phyloP scores from a whole-genome alignment of 2,329 filamentous ascomycete species.

The Diaporthe sp. region DNA sequence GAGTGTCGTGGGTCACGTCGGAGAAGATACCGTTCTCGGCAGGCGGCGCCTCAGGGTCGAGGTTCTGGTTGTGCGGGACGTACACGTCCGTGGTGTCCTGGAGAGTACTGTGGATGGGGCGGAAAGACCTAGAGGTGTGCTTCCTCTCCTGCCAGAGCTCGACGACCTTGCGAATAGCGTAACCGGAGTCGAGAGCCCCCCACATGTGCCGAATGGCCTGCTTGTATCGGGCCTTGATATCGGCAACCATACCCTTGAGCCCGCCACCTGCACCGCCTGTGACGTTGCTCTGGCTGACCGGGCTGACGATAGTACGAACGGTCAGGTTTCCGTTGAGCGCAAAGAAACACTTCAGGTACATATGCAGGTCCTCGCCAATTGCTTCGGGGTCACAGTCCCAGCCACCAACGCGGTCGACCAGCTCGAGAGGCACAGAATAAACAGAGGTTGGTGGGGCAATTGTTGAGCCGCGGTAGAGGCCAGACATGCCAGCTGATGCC shows the following conservation, averaged over 20 bases:
- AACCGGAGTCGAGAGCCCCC: constrained; percentile 77
- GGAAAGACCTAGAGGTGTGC: constrained; percentile 64
- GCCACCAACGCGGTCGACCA: constrained; percentile 76
- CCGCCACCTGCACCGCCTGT: constrained; percentile 68
- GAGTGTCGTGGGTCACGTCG: constrained; percentile 61
- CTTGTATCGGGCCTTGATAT: constrained; percentile 74
- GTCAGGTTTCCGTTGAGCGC: constrained; percentile 76
- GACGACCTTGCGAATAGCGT: constrained; percentile 67
- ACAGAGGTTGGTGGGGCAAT: constrained; percentile 79
- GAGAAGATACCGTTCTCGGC: constrained; percentile 65
- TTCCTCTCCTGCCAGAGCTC: constrained; percentile 68
- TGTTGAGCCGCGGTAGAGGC: constrained; percentile 70
- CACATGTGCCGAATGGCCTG: constrained; percentile 82
- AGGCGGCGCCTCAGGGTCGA: constrained; percentile 50
- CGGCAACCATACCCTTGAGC: constrained; percentile 62
- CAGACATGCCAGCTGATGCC: constrained; percentile 77
- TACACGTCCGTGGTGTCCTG: constrained; percentile 58
- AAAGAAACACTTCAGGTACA: constrained; percentile 84
- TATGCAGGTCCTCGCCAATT: constrained; percentile 81
- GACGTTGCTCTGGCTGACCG: constrained; percentile 79
- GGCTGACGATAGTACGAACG: constrained; percentile 71
- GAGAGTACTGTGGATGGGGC: constrained; percentile 64
- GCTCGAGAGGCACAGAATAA: constrained; percentile 74
- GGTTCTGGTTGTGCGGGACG: constrained; percentile 55
- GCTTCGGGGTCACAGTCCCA: constrained; percentile 79